These are phyloP conservation scores for Aquilaria sinensis DNA, from an alignment of 345 rosid species.

Conservation along the genomic window DNA sequence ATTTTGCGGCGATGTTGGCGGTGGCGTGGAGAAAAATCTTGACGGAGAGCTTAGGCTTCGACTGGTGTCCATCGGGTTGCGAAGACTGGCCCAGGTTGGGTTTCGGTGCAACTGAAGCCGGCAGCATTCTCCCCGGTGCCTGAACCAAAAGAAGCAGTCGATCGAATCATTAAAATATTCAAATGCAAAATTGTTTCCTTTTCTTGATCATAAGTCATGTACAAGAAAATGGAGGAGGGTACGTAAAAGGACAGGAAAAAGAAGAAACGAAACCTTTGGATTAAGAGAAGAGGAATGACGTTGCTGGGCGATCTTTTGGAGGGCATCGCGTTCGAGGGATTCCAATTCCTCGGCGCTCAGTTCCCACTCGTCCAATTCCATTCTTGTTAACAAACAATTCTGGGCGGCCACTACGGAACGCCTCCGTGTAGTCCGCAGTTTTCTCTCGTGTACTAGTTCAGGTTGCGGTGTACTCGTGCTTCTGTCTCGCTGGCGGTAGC, in stretches of 20 bases:
- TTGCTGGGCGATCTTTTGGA: conserved; percentile 43
- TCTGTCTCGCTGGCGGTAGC: no score
- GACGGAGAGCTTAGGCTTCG: conserved; percentile 38
- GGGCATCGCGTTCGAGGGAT: conserved; percentile 69
- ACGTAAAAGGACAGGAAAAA: neutral
- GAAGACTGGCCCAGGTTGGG: conserved; percentile 36
- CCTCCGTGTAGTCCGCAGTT: no score
- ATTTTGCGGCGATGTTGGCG: conserved; percentile 76
- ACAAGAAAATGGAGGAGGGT: neutral
- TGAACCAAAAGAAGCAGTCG: conserved; percentile 20
- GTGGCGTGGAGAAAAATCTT: conserved; percentile 60
- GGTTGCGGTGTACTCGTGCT: no score
- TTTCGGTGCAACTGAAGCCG: conserved; percentile 23
- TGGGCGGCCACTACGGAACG: no score
- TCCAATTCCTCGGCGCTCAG: conserved; percentile 71
- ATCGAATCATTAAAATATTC: neutral
- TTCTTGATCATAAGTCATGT: no score
- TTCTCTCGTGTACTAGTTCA: no score
- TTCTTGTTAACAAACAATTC: conserved; percentile 1
- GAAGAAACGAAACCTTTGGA: conserved; percentile 4
- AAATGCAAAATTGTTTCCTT: neutral
- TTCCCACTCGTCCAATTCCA: conserved; percentile 72
- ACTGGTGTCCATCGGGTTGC: no score
- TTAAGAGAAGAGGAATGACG: conserved; percentile 23
- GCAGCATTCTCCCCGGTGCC: conserved; percentile 29